Percentiles rank a stretch among this genome's conserved stretches.
These are phyloP conservation scores for Zygnema cylindricum DNA, from an alignment of 139 green algal species.

Conservation along the genomic window DNA sequence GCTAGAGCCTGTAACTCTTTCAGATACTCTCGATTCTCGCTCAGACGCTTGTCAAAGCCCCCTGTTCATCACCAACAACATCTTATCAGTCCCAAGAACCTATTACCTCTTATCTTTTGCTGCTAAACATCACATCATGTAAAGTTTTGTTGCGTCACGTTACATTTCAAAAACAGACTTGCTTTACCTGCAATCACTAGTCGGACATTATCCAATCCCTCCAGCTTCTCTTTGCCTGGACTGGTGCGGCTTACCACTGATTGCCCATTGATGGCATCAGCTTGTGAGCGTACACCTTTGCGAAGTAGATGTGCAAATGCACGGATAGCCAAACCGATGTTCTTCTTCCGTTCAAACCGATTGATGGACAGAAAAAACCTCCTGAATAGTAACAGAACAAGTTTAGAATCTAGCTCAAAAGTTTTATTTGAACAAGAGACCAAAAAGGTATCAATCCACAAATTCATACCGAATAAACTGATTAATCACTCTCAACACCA, in stretches of 20 bases:
- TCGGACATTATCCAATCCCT: not conserved
- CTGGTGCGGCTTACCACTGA: not conserved
- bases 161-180: conserved; percentile 5
- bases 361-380: conserved; percentile 93
- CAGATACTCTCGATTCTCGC: conserved; percentile 88
- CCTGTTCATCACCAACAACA: conserved; percentile 66
- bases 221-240: not conserved
- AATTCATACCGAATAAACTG: too few species aligned
- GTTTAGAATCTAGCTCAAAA: not conserved
- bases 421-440: too few species aligned
- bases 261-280: conserved; percentile 2
- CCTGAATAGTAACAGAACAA: not conserved
- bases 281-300: not conserved
- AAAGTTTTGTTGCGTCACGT: too few species aligned
- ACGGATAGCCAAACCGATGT: conserved; percentile 81
- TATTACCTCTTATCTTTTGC: too few species aligned
- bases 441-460: too few species aligned
- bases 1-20: conserved; percentile 74
- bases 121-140: too few species aligned
- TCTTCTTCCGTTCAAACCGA: conserved; percentile 97
- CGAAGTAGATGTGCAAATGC: conserved; percentile 67
- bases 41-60: conserved; percentile 87
- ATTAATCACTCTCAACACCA: too few species aligned
- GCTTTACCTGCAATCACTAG: conserved; percentile 16
- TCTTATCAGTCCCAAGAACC: too few species aligned